Conservation (phyloP, 495 filamentous ascomycete species). For the Tuber indicum region DNA sequence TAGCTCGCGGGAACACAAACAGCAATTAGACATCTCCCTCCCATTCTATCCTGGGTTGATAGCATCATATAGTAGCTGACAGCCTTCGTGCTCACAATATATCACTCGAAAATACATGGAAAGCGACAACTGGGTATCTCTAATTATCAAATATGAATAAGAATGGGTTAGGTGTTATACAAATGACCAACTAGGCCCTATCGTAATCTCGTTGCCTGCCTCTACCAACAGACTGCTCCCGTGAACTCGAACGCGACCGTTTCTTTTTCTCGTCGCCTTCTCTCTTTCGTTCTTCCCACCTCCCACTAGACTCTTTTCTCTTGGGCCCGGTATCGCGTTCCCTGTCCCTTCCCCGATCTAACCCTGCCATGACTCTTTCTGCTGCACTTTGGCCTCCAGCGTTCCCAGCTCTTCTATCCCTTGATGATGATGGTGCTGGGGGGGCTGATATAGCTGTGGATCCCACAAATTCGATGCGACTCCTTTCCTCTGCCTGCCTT, state of each 20-base stretch:
- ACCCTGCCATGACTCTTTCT: conserved; percentile 45
- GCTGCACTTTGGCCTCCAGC: conserved; percentile 42
- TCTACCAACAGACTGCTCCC: conserved; percentile 20
- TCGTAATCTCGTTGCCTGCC: conserved; percentile 23
- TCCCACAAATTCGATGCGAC: conserved; percentile 71
- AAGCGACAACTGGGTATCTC: not conserved
- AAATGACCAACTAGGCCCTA: not conserved
- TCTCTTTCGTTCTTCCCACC: conserved; percentile 30
- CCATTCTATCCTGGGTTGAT: not conserved
- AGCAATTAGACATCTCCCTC: not conserved
- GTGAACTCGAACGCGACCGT: conserved; percentile 32
- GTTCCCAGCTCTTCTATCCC: conserved; percentile 21
- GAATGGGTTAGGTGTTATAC: not conserved
- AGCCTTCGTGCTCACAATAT: not conserved
- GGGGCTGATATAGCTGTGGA: conserved; percentile 41
- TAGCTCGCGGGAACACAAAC: not conserved
- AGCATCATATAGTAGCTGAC: not conserved
- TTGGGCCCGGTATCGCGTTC: conserved; percentile 37
- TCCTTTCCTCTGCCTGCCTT: conserved; percentile 55
- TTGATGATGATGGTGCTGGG: conserved; percentile 33
- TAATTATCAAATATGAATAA: not conserved
- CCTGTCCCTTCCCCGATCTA: conserved; percentile 40
- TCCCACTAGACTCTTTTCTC: conserved; percentile 11
- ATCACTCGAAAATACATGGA: not conserved
- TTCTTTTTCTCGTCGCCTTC: conserved; percentile 34